phyloP scores from a whole-genome alignment of 192 early-diverging fungal species.

The Backusella liffmaniae region DNA sequence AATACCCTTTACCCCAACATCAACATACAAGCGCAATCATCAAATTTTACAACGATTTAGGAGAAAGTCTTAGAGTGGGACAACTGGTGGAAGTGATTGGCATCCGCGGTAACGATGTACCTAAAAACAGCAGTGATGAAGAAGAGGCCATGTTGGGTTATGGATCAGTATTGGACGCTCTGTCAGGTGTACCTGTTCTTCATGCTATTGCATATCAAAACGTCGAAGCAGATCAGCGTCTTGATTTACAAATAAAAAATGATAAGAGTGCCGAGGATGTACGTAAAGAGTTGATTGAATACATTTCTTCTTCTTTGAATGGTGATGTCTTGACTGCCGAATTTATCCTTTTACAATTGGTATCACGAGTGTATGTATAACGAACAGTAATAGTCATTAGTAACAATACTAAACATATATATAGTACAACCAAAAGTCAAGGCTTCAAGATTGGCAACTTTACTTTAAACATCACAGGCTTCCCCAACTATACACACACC shows the following conservation, averaged over 20 bases:
- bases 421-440: conserved; percentile 41
- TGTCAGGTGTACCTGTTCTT: conserved; percentile 36
- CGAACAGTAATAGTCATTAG: neutral
- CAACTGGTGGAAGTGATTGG: conserved; percentile 69
- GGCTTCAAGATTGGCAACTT: conserved; percentile 67
- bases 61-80: conserved; percentile 50
- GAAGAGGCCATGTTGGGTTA: neutral
- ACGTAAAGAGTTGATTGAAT: conserved; percentile 41
- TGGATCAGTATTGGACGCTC: neutral
- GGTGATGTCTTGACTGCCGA: conserved; percentile 68
- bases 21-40: conserved; percentile 60
- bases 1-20: conserved; percentile 61
- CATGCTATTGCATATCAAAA: conserved; percentile 52
- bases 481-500: conserved; percentile 25
- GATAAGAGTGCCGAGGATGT: conserved; percentile 22
- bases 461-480: conserved; percentile 61
- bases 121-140: neutral
- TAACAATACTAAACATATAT: neutral
- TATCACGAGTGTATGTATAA: conserved; percentile 57
- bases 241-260: neutral
- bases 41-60: conserved; percentile 43
- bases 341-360: conserved; percentile 64
- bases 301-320: conserved; percentile 58
- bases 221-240: conserved; percentile 19
- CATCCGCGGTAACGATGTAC: conserved; percentile 36